phyloP scores from a whole-genome alignment of 2,329 filamentous ascomycete species.

The Sodiomyces alkalinus region DNA sequence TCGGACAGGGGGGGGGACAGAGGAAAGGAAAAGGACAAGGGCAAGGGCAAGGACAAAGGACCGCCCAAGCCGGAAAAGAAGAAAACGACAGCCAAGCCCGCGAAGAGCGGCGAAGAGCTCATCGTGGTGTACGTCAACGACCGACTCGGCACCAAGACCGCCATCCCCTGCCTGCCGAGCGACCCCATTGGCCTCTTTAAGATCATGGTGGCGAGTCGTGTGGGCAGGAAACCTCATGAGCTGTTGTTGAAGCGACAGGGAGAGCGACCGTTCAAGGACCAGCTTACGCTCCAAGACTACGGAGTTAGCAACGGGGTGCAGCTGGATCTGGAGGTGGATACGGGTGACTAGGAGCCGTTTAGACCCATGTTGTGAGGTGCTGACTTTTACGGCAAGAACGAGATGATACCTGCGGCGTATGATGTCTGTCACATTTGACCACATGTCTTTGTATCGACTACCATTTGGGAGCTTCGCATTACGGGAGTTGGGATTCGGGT shows the following conservation, averaged over 20 bases:
- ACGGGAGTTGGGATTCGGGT: too few relatives aligned
- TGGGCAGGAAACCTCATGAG: slow-evolving; percentile 79
- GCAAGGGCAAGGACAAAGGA: slow-evolving; percentile 11
- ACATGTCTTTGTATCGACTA: too few relatives aligned
- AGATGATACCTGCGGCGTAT: too few relatives aligned
- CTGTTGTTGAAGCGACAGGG: slow-evolving; percentile 87
- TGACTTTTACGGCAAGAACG: too few relatives aligned
- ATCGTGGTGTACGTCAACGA: slow-evolving; percentile 93
- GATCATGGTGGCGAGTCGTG: slow-evolving; percentile 75
- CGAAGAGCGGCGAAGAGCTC: slow-evolving; percentile 51
- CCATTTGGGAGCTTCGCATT: too few relatives aligned
- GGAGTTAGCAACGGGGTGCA: slow-evolving; percentile 84
- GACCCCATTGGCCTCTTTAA: slow-evolving; percentile 82
- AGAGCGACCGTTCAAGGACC: slow-evolving; percentile 86
- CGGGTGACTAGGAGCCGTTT: slow-evolving; percentile 33
- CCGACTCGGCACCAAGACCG: slow-evolving; percentile 86
- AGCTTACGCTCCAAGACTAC: slow-evolving; percentile 77
- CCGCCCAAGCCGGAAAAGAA: slow-evolving; percentile 19
- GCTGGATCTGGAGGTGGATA: slow-evolving; percentile 46
- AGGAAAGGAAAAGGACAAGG: slow-evolving; percentile 10
- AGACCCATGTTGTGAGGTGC: too few relatives aligned
- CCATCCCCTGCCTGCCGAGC: slow-evolving; percentile 74
- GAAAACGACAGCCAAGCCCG: slow-evolving; percentile 14
- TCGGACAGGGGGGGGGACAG: neutral
- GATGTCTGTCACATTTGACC: too few relatives aligned